phyloP scores from a whole-genome alignment of 768 basidiomycete species.

The Pleurotus tuoliensis region DNA sequence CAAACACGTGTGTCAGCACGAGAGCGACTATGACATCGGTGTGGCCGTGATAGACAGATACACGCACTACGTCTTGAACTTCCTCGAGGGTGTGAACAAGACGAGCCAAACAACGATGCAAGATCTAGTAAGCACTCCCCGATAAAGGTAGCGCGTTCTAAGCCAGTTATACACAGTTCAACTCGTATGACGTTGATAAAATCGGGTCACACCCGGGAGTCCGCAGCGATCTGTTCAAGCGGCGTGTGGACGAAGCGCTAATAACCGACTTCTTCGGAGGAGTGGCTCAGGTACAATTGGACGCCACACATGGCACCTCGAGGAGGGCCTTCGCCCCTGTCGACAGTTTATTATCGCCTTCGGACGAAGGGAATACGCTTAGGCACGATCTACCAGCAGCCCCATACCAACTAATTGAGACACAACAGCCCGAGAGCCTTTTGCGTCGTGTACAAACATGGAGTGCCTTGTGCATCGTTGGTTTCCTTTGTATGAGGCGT shows the following conservation, averaged over 20 bases:
- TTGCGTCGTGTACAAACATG: background rate
- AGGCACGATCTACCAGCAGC: background rate
- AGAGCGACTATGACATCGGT: conserved; percentile 91
- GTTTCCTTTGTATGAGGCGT: background rate
- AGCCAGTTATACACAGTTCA: conserved; percentile 52
- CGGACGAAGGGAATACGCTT: background rate
- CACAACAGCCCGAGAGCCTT: background rate
- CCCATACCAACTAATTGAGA: background rate
- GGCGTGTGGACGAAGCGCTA: conserved; percentile 55
- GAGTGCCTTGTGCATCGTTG: background rate
- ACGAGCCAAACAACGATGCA: conserved; percentile 77
- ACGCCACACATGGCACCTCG: background rate
- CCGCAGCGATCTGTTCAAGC: conserved; percentile 76
- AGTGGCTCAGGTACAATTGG: conserved; percentile 77
- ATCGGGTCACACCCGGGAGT: conserved; percentile 90
- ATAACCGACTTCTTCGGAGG: conserved; percentile 90
- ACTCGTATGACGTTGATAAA: conserved; percentile 65
- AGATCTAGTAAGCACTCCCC: conserved; percentile 60
- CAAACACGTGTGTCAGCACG: conserved; percentile 51
- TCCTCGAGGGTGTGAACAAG: conserved; percentile 91
- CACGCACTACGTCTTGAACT: conserved; percentile 89
- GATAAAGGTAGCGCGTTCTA: no score
- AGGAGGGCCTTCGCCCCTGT: background rate
- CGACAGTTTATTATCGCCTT: background rate
- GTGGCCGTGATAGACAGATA: conserved; percentile 94